A percentile compares a stretch with the other conserved stretches of the same genome.
phyloP scores from a whole-genome alignment of 768 basidiomycete genomes.

The Termitomyces sp. region DNA sequence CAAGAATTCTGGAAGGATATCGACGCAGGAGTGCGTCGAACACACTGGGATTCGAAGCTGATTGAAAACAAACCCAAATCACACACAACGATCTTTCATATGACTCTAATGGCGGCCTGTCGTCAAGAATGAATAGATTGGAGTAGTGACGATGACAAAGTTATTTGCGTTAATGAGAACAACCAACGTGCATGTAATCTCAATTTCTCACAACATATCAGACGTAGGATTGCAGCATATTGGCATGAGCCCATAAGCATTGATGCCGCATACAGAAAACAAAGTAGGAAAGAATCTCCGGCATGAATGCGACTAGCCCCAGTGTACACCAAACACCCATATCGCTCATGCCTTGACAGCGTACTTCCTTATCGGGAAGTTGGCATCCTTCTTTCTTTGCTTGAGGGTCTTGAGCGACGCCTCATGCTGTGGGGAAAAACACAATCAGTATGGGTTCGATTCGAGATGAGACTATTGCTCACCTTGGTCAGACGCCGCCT shows the following conservation, averaged over 20 bases:
- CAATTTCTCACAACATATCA: background rate
- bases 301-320: conserved; percentile 11
- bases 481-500: conserved; percentile 91
- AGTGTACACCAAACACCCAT: conserved; percentile 7
- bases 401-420: conserved; percentile 80
- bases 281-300: conserved; percentile 15
- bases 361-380: conserved; percentile 92
- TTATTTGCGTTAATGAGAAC: too few relatives aligned
- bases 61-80: conserved; percentile 1
- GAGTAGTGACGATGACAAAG: background rate
- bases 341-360: conserved; percentile 81
- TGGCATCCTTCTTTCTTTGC: conserved; percentile 90
- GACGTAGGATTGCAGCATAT: conserved; percentile 2
- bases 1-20: background rate
- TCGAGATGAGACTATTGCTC: conserved; percentile 16
- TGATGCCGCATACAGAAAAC: conserved; percentile 19
- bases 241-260: conserved; percentile 11
- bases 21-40: background rate
- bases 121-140: background rate
- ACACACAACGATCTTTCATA: background rate
- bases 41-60: conserved; percentile 10
- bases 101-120: background rate
- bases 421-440: conserved; percentile 56
- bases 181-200: too few relatives aligned
- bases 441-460: background rate